Base-by-base conservation (phyloP, 2,329 filamentous ascomycete genomes). In the Neonectria hederae region DNA sequence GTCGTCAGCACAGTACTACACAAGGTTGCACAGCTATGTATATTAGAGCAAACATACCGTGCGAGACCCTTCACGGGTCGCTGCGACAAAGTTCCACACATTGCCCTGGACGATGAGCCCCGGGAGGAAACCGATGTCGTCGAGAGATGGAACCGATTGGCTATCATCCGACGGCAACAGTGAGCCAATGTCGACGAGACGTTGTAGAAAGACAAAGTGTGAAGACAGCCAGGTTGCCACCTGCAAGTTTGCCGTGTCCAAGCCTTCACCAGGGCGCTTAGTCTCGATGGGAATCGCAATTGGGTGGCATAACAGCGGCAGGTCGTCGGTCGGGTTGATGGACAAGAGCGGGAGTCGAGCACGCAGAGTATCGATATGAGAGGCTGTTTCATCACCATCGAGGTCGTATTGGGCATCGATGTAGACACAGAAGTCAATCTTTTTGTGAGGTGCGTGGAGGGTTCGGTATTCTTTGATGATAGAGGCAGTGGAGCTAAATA, bases 261-360 rank as follows among this genome's bases (percentile, higher is more conserved):
- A 24, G 7, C 46, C 65, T 22, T 67, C 53, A 0, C 52, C 43
- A 1, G 38, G 62, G 24, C 55, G 65, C 40, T 56, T 66, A 52
- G 54, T 63, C 54, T 67, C 63, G 32, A 67, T 63, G n/a, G 65
- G 48, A 9, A 64, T 40, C 2, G 43, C 62, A 7, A 68, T 66
- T 1, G 52, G 43, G 9, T 48, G 55, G 17, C 52, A 35, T 19
- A 57, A 9, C 0, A 59, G n/a, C 1, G 52, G 46, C 0, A 59
- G 0, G 6, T 60, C 52, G 1, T 60, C 49, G 1, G 46, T 64
- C 1, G 52, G 62, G 21, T 58, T 52, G 22, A 64, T 55, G 5
- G 49, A 62, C 3, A 62, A 1, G 0, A 42, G 22, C 1, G 30
- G 42, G 9, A 60, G 46, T 5, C 14, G 17, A 8, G 42, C 26